These are phyloP conservation scores for Apiotrichum veenhuisii DNA, from an alignment of 1,284 basidiomycete species.

Conservation along the genomic window DNA sequence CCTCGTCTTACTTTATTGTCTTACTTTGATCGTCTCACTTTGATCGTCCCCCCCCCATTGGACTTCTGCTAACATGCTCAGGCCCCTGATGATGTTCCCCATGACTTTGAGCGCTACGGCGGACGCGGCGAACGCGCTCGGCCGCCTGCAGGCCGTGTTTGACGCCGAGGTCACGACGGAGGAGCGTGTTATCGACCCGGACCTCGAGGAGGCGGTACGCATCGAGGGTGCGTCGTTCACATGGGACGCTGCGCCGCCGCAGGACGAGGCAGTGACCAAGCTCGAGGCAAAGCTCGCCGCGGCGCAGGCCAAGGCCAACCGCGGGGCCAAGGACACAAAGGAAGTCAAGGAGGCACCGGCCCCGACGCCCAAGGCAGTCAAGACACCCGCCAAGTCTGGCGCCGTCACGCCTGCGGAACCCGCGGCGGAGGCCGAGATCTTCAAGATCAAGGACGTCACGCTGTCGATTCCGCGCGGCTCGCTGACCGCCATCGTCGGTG, in stretches of 20 bases:
- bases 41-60: too few relatives aligned
- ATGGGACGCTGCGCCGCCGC: slow-evolving; percentile 71
- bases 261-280: slow-evolving; percentile 49
- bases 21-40: too few relatives aligned
- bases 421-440: slow-evolving; percentile 35
- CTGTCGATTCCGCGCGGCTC: slow-evolving; percentile 59
- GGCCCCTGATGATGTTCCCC: slow-evolving; percentile 54
- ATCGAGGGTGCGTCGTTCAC: slow-evolving; percentile 68
- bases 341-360: too few relatives aligned
- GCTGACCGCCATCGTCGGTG: slow-evolving; percentile 63
- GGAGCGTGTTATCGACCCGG: slow-evolving; percentile 51
- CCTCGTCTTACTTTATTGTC: too few relatives aligned
- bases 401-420: too few relatives aligned
- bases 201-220: slow-evolving; percentile 60
- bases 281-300: slow-evolving; percentile 37
- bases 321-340: slow-evolving; percentile 8
- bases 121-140: slow-evolving; percentile 72
- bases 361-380: too few relatives aligned
- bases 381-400: too few relatives aligned
- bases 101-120: slow-evolving; percentile 69
- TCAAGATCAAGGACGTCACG: slow-evolving; percentile 57
- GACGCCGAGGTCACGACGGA: slow-evolving; percentile 70
- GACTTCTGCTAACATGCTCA: too few relatives aligned
- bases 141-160: slow-evolving; percentile 66
- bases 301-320: slow-evolving; percentile 26